These are phyloP conservation scores for Saccharomyces hybrid DNA, from an alignment of 1,139 yeast genomes.

Conservation along the genomic window DNA sequence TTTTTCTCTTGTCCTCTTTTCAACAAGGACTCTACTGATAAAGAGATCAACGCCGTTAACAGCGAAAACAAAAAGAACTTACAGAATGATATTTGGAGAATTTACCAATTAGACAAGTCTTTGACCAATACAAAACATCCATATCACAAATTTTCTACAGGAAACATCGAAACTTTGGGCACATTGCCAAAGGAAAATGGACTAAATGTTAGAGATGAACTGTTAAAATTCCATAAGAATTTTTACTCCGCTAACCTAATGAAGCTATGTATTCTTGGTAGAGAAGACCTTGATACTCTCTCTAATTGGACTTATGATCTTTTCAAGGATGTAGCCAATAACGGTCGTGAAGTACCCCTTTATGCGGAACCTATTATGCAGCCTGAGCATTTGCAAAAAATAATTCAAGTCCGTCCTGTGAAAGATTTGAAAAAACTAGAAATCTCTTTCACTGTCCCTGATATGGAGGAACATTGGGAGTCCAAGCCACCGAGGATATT, in stretches of 20 bases:
- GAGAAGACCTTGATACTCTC: constrained; percentile 66
- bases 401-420: constrained; percentile 70
- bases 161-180: constrained; percentile 55
- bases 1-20: constrained; percentile 85
- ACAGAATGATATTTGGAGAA: constrained; percentile 84
- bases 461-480: constrained; percentile 56
- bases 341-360: constrained; percentile 35
- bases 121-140: constrained; percentile 68
- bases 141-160: constrained; percentile 67
- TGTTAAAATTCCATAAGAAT: constrained; percentile 53
- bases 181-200: constrained; percentile 44
- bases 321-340: constrained; percentile 58
- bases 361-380: constrained; percentile 41
- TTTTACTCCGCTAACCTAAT: constrained; percentile 70
- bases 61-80: constrained; percentile 91
- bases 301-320: constrained; percentile 62
- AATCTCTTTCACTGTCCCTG: constrained; percentile 66
- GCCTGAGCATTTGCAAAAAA: constrained; percentile 41
- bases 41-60: constrained; percentile 92
- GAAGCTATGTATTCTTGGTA: constrained; percentile 80
- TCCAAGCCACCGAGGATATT: constrained; percentile 61
- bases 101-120: constrained; percentile 74
- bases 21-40: constrained; percentile 70
- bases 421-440: constrained; percentile 67
- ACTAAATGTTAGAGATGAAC: constrained; percentile 55